A percentile compares a stretch with the other conserved stretches of the same genome.
Conservation (phyloP, 805 yeast genomes). For the Nakazawaea wyomingensis region DNA sequence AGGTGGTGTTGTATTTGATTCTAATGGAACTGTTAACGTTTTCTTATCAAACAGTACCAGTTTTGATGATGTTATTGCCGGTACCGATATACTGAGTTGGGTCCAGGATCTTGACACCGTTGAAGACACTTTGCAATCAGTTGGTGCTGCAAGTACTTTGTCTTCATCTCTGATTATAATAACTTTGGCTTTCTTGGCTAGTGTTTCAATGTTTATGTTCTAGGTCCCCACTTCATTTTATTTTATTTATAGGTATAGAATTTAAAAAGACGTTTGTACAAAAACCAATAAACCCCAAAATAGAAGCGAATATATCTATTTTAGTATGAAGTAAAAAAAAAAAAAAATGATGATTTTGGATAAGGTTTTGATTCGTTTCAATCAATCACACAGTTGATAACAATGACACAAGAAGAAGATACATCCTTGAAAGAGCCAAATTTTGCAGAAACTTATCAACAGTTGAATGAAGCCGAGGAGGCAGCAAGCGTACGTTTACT, state of each 20-base stretch:
- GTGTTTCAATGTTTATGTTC: slow-evolving; percentile 1
- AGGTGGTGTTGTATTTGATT: slow-evolving; percentile 70
- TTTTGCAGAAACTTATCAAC: slow-evolving; percentile 54
- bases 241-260: too few species aligned
- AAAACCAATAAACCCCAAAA: not conserved
- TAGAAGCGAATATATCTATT: not conserved
- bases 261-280: not conserved
- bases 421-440: slow-evolving; percentile 20
- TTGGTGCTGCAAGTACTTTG: not conserved
- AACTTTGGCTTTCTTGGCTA: not conserved
- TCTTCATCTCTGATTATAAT: not conserved
- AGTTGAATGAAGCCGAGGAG: slow-evolving; percentile 62
- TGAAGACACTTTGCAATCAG: slow-evolving; percentile 1
- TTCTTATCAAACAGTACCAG: slow-evolving; percentile 52
- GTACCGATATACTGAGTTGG: slow-evolving; percentile 41
- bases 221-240: too few species aligned
- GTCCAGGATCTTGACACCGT: slow-evolving; percentile 19
- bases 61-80: slow-evolving; percentile 40
- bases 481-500: slow-evolving; percentile 43
- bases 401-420: slow-evolving; percentile 27
- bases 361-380: not conserved
- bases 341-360: not conserved
- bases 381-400: not conserved
- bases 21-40: slow-evolving; percentile 55
- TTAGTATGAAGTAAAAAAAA: not conserved